These are phyloP conservation scores for Trypanosoma melophagium DNA, from an alignment of 208 protist species.

Conservation along the genomic window DNA sequence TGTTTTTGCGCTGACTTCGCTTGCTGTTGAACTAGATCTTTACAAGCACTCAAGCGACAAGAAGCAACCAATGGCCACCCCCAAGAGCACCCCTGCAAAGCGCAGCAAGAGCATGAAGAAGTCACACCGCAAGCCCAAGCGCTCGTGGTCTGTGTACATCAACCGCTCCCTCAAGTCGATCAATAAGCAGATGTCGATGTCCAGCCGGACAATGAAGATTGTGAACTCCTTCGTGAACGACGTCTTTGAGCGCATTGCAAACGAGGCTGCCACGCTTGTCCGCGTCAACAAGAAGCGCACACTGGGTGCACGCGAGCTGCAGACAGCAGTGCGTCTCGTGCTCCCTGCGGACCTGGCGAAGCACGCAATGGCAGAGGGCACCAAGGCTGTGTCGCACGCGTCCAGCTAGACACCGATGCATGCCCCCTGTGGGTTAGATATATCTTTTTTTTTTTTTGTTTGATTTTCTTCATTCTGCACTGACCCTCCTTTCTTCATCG, in stretches of 20 bases:
- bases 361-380: slow-evolving; percentile 98
- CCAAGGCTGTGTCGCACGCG: slow-evolving; percentile 93
- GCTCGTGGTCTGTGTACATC: slow-evolving; percentile 88
- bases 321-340: slow-evolving; percentile 96
- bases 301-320: slow-evolving; percentile 94
- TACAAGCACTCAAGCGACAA: background rate
- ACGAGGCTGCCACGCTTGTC: slow-evolving; percentile 92
- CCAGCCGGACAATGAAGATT: slow-evolving; percentile 94
- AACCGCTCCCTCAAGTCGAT: slow-evolving; percentile 95
- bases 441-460: slow-evolving; percentile 8
- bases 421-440: background rate
- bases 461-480: too few species aligned
- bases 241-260: slow-evolving; percentile 96
- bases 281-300: slow-evolving; percentile 95
- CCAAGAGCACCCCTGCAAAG: slow-evolving; percentile 43
- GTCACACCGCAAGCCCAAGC: slow-evolving; percentile 72
- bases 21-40: slow-evolving; percentile 6
- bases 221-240: slow-evolving; percentile 98
- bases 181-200: slow-evolving; percentile 95
- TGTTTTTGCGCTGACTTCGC: slow-evolving; percentile 1
- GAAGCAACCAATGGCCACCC: slow-evolving; percentile 41
- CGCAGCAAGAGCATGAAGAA: slow-evolving; percentile 31
- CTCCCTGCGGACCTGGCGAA: slow-evolving; percentile 97
- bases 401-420: slow-evolving; percentile 12
- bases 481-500: too few species aligned